These are phyloP conservation scores for Calvatia gigantea DNA, from an alignment of 768 basidiomycete species.

Conservation along the genomic window DNA sequence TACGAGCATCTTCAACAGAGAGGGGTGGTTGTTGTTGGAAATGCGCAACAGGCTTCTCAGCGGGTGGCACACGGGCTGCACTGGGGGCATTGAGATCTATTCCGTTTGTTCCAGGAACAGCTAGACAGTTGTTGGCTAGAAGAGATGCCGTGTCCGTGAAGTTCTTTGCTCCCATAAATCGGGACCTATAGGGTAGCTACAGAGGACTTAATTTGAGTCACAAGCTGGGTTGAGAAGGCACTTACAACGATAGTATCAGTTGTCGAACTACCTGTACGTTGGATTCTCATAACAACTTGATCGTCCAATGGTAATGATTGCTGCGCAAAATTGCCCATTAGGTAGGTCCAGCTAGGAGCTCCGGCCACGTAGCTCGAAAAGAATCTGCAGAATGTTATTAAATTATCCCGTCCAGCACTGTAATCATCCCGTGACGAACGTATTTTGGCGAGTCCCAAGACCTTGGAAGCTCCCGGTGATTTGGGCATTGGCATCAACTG, in stretches of 20 bases:
- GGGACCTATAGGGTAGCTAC: constrained; percentile 57
- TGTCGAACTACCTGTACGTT: constrained; percentile 31
- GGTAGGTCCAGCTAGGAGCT: constrained; percentile 31
- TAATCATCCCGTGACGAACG: constrained; percentile 25
- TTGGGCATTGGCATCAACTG: constrained; percentile 48
- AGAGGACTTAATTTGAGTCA: neutral
- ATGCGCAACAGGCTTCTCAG: constrained; percentile 27
- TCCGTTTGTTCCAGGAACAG: constrained; percentile 48
- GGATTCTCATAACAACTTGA: constrained; percentile 38
- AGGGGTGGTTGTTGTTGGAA: constrained; percentile 40
- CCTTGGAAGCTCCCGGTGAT: constrained; percentile 51
- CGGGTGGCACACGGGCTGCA: constrained; percentile 2
- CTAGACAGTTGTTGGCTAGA: constrained; percentile 52
- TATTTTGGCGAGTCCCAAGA: constrained; percentile 47
- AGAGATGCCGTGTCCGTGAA: constrained; percentile 51
- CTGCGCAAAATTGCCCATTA: constrained; percentile 51
- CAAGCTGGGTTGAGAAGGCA: neutral
- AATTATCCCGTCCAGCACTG: neutral
- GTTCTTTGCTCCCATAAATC: constrained; percentile 36
- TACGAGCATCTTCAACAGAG: constrained; percentile 24
- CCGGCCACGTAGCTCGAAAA: constrained; percentile 36
- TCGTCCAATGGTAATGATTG: constrained; percentile 45
- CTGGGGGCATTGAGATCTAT: constrained; percentile 28
- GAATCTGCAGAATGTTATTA: constrained; percentile 25
- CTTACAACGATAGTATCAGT: constrained; percentile 45